Base-by-base conservation (phyloP, 257 asterid species). In the Leptodermis oblonga region DNA sequence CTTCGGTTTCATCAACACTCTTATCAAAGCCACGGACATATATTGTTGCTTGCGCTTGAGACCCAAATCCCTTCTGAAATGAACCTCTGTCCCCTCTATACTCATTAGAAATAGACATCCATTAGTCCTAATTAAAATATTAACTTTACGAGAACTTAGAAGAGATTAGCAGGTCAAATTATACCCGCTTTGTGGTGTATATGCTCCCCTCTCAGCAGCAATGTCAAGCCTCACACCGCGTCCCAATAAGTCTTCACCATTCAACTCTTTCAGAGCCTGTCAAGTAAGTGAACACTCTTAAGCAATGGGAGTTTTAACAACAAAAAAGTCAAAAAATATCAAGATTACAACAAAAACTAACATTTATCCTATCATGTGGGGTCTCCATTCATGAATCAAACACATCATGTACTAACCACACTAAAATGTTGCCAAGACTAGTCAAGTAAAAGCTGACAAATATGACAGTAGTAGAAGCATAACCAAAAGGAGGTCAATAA, bases 21-120 rank as follows among this genome's bases (percentile, higher is more conserved):
- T 37, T 86, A 72, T 86, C 82, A 65, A 92, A 80, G 1, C 98
- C 98, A 31, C 90, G 84, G 23, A 92, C 86, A 77, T 78, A 92
- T 22, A 81, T n/a, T 26, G 90, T 83, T 70, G 48, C 71, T 37
- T 86, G 84, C 46, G 82, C 86, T 60, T 86, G 79, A 71, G 75
- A 52, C 71, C 77, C 76, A 45, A 66, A 70, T 1, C 76, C 83
- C 73, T 60, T 85, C 78, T 87, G 97, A 76, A 33, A 79, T 7
- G 93, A 75, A 58, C 68, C 76, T 3, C 77, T 69, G 0, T 80
- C 84, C 65, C 53, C 74, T 66, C 94, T 81, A 81, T 77, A 26
- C 28, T 65, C 69, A 34, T 20, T 6, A 26, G 13, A 46, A 65
- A 23, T n/a, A 41, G 0, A 70, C 11, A 20, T 4, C 13, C 25